Evolutionary conservation across 176 grass and related monocot genomes (phyloP), one percentile per base, ranked within the genome.

Genomic region (Poa annua): DNA sequence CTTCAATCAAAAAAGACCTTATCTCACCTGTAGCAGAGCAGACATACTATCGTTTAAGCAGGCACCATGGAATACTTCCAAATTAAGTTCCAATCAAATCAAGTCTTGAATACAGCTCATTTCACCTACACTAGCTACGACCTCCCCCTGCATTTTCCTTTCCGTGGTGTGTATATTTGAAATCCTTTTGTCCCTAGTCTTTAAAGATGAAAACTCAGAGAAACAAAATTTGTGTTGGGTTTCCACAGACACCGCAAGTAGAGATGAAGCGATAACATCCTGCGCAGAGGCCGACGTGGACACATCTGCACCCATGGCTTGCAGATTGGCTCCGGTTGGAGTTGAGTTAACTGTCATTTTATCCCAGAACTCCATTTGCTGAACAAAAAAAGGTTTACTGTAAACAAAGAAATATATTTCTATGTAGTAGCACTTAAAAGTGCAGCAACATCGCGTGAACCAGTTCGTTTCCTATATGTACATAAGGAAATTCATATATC

Each of bases 241-340:
- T 78, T 86, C 83, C 83, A 74, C 15, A 48, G 48, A 82, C 83
- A 83, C 83, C 83, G 78, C 71, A 89, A 17, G 16, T 14, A 13
- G n/a, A 85, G 73, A 25, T 50, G 47, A 85, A 11, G 11, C 61
- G 86, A 89, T 89, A 86, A 84, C 64, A 62, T 22, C 1, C 71
- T 14, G 45, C 1, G 2, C 19, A 4, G 74, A 44, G 15, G 34
- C 8, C 56, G 67, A 92, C 87, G 87, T 94, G 92, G 92, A 35
- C 48, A 79, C 72, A 38, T 83, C 54, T 19, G 53, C 53, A 8
- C 82, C 92, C 52, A 12, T 86, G 52, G 42, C 49, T 66, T 80
- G 85, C 52, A 54, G 85, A 88, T 87, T 83, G 86, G 79, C 76
- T 76, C 76, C 73, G 42, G 59, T 38, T 75, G 81, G 76, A 80